Base-by-base conservation (phyloP, 208 protist species). In the Crithidia mellificae region DNA sequence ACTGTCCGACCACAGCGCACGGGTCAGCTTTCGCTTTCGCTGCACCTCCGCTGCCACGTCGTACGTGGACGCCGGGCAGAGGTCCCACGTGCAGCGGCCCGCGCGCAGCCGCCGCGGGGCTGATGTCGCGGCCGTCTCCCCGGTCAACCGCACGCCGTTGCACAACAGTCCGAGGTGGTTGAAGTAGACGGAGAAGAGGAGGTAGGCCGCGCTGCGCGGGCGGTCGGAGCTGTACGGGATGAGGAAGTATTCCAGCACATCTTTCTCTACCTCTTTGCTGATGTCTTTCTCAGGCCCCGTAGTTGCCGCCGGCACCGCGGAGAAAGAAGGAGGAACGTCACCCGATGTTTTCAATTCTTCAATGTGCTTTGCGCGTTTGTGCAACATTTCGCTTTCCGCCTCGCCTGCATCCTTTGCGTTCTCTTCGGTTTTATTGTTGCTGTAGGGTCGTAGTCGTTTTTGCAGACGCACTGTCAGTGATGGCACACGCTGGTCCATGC, bases 181-280 rank as follows among this genome's bases (percentile, higher is more conserved):
- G 32, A 80, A 74, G 59, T 74, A 80, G 17, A 63, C 4, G 2
- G 20, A 11, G 27, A 80, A 74, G n/a, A 74, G 36, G 6, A n/a
- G 6, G 36, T 57, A 80, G 12, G 68, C 74, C 19, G 34, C 36
- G 8, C 25, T 24, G 55, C 70, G 70, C 6, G 70, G 70, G 14
- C 22, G 39, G 22, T 53, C n/a, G 0, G 29, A 43, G 24, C 36
- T 41, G 29, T 59, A 61, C 1, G 70, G 63, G 0, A 30, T 19
- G 12, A 76, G 51, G 6, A 70, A 55, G 11, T 29, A 34, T 34
- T 69, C 70, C 50, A 6, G 1, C 47, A 41, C 19, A 11, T 58
- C 53, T 7, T 58, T 19, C 34, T 51, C 38, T 19, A 34, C 50
- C 15, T 61, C 43, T n/a, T 29, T 6, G 49, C 46, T 29, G 20